Percentiles rank a stretch among this genome's conserved stretches.
phyloP scores from a whole-genome alignment of 306 rosid species.

The Malus domestica region DNA sequence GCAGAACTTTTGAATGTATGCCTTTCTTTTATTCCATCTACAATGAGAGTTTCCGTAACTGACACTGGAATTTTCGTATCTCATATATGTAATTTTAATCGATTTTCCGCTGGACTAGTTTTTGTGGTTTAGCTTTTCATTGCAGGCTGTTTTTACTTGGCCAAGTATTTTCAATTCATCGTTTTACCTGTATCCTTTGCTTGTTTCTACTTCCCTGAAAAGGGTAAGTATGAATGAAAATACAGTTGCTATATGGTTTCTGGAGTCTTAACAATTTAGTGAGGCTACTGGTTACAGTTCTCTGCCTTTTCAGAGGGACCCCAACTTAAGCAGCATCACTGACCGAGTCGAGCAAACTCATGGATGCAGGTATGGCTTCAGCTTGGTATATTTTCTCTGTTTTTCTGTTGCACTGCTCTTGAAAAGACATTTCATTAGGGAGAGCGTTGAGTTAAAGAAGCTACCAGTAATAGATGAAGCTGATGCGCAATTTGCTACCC shows the following conservation, averaged over 20 bases:
- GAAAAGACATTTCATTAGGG: too few relatives aligned
- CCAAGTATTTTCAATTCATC: background rate
- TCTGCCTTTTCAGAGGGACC: background rate
- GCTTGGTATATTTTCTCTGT: too few relatives aligned
- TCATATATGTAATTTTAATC: constrained; percentile 9
- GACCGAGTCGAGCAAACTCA: background rate
- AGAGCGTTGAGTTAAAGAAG: too few relatives aligned
- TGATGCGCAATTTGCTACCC: too few relatives aligned
- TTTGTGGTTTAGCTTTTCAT: constrained; percentile 1
- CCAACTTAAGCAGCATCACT: background rate
- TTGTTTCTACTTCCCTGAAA: background rate
- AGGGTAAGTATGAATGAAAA: background rate
- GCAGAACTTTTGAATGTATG: constrained; percentile 8
- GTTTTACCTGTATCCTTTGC: background rate
- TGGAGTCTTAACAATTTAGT: background rate
- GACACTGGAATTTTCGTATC: background rate
- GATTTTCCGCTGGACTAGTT: background rate
- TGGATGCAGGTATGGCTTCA: background rate
- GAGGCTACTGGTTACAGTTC: background rate
- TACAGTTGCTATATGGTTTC: background rate
- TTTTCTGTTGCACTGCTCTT: too few relatives aligned
- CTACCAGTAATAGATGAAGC: too few relatives aligned
- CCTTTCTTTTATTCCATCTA: constrained; percentile 9
- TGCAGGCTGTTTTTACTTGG: background rate
- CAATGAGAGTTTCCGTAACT: background rate